phyloP scores from a whole-genome alignment of 208 protist species.

The Paratrypanosoma confusum region DNA sequence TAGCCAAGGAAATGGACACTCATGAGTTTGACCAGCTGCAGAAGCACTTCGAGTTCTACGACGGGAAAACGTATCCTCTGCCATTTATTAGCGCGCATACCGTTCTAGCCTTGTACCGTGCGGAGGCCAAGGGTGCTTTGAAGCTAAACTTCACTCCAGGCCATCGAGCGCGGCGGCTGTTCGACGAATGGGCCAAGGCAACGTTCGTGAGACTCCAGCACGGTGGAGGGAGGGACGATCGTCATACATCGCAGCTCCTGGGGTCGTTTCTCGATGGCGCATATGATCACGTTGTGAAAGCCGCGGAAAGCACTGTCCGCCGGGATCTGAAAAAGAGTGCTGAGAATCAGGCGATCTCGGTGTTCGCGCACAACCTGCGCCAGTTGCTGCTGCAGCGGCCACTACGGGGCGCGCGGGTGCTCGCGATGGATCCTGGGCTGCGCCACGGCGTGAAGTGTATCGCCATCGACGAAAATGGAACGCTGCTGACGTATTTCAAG shows the following conservation, averaged over 20 bases:
- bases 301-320: conserved; percentile 27
- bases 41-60: conserved; percentile 57
- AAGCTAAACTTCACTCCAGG: conserved; percentile 32
- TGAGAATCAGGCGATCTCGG: conserved; percentile 51
- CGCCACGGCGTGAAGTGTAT: conserved; percentile 78
- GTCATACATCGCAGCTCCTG: conserved; percentile 3
- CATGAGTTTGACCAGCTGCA: conserved; percentile 34
- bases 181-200: conserved; percentile 15
- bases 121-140: conserved; percentile 55
- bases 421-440: conserved; percentile 81
- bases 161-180: conserved; percentile 17
- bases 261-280: conserved; percentile 14
- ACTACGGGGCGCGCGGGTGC: conserved; percentile 36
- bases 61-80: conserved; percentile 32
- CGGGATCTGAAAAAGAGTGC: conserved; percentile 67
- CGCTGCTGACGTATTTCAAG: conserved; percentile 52
- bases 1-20: conserved; percentile 41
- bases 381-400: conserved; percentile 76
- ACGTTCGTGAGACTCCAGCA: conserved; percentile 15
- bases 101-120: conserved; percentile 59
- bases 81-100: conserved; percentile 31
- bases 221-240: not conserved
- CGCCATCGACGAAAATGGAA: conserved; percentile 54
- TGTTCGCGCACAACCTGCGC: conserved; percentile 72
- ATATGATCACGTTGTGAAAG: conserved; percentile 32